Base-by-base conservation (phyloP, 345 rosid genomes). In the Pugionium cornutum region DNA sequence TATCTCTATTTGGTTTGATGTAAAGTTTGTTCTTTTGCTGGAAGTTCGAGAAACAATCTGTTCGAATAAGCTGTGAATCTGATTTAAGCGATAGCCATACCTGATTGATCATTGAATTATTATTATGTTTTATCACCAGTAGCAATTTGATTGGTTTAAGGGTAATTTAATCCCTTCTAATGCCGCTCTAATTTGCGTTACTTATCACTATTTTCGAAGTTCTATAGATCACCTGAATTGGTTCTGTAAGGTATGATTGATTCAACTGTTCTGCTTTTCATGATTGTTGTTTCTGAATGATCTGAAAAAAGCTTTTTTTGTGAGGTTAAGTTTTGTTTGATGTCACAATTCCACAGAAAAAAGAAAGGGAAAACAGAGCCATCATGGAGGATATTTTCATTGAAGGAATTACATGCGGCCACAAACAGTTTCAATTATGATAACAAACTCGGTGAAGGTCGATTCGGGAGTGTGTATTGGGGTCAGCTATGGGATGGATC, bases 401-500 rank as follows among this genome's bases (percentile, higher is more conserved):
- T 95, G 80, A 95, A 91, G 78, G 99, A 95, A 56, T 74, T 95
- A 30, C 95, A 84, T 42, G 72, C 99, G 2, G 98, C 99, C 39
- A 95, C 99, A 0, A 95, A 95, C 81, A 95, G 84, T 73, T 95
- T 95, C 53, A 95, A 95, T 72, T 91, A 91, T 39, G 99, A 95
- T 73, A 95, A 95, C 76, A 95, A 95, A 81, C 88, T 95, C 6
- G 97, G 99, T 57, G 99, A 95, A 86, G 98, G 99, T 32, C 95
- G 84, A 64, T 87, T 91, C 52, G 97, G 99, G 36, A 95, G 96
- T 74, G 99, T 91, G 27, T 95, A 90, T 73, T 95, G 99, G 99
- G 98, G 97, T 71, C 99, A 95, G 85, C 92, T 91, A 25, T 95
- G 95, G 91, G 97, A 95, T 83, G 97, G 97, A 36, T 91, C 99